Percentiles rank a stretch among this genome's conserved stretches.
Evolutionary conservation across 2,329 filamentous ascomycete species (phyloP).

Genomic region (Penicillium sp.): DNA sequence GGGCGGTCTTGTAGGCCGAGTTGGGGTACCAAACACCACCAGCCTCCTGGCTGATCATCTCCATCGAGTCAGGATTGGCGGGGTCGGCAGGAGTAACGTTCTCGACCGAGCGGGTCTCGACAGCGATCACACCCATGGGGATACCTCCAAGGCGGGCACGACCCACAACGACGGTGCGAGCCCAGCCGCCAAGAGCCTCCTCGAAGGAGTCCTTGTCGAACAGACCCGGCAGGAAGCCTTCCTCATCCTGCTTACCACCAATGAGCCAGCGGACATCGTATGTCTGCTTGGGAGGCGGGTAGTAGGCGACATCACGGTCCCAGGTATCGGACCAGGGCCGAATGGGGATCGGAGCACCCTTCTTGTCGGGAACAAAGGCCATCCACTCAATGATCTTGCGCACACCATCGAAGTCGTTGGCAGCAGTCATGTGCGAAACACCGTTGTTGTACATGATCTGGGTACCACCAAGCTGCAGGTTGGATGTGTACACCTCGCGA

Average conservation of each 20-base stretch:
- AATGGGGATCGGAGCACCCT: conserved; percentile 88
- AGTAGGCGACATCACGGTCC: conserved; percentile 87
- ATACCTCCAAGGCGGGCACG: conserved; percentile 95
- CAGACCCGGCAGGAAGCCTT: conserved; percentile 82
- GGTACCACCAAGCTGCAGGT: conserved; percentile 98
- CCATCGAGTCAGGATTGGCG: conserved; percentile 96
- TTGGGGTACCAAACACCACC: conserved; percentile 99
- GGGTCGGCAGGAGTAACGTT: conserved; percentile 95
- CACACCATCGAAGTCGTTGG: conserved; percentile 95
- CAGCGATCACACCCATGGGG: conserved; percentile 95
- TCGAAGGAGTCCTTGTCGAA: conserved; percentile 98
- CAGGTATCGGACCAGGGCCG: conserved; percentile 77
- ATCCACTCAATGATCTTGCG: conserved; percentile 98
- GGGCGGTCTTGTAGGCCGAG: conserved; percentile 98
- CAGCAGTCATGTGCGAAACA: conserved; percentile 97
- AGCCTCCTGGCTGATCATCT: conserved; percentile 89
- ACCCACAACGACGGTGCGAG: conserved; percentile 90
- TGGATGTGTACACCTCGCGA: conserved; percentile 97
- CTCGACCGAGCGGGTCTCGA: conserved; percentile 93
- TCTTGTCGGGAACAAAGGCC: conserved; percentile 94
- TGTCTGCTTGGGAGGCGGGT: conserved; percentile 71
- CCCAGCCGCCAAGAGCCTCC: conserved; percentile 94
- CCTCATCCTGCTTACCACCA: conserved; percentile 73
- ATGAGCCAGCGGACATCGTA: conserved; percentile 97
- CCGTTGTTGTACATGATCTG: conserved; percentile 99